phyloP scores from a whole-genome alignment of 1,139 yeast genomes.

The Kazachstania sp. region DNA sequence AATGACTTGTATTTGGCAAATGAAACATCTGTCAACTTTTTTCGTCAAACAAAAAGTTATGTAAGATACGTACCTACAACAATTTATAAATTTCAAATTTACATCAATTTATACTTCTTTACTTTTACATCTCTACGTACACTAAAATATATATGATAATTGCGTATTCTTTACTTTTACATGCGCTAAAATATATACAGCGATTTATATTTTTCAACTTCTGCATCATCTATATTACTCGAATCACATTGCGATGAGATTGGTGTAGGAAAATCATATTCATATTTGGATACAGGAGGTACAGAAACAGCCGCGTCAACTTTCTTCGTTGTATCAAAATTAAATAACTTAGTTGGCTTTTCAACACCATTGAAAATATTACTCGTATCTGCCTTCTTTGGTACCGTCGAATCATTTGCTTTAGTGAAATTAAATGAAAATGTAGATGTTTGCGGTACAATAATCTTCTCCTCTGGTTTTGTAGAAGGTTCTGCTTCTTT shows the following conservation, averaged over 20 bases:
- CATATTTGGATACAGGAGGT: neutral
- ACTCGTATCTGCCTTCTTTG: neutral
- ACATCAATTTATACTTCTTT: too few species aligned
- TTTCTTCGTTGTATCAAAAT: too few species aligned
- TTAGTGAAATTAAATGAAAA: too few species aligned
- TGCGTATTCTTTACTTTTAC: constrained; percentile 3
- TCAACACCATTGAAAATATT: neutral
- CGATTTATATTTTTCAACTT: constrained; percentile 17
- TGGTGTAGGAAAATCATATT: constrained; percentile 13
- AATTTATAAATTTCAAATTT: too few species aligned
- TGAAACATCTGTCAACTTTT: constrained; percentile 52
- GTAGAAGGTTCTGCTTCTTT: neutral
- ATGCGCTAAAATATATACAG: constrained; percentile 16
- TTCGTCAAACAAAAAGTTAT: constrained; percentile 60
- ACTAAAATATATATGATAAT: neutral
- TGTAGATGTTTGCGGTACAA: too few species aligned
- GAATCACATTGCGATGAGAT: constrained; percentile 15
- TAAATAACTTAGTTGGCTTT: neutral
- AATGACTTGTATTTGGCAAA: constrained; percentile 59
- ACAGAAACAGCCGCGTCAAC: too few species aligned
- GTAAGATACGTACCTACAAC: constrained; percentile 21
- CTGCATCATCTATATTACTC: constrained; percentile 12
- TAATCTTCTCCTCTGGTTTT: neutral
- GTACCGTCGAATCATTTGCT: neutral
- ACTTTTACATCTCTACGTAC: neutral